Percentiles rank a stretch among this genome's conserved stretches.
Conservation (phyloP, 257 asterid species). For the Nicotiana paniculata region DNA sequence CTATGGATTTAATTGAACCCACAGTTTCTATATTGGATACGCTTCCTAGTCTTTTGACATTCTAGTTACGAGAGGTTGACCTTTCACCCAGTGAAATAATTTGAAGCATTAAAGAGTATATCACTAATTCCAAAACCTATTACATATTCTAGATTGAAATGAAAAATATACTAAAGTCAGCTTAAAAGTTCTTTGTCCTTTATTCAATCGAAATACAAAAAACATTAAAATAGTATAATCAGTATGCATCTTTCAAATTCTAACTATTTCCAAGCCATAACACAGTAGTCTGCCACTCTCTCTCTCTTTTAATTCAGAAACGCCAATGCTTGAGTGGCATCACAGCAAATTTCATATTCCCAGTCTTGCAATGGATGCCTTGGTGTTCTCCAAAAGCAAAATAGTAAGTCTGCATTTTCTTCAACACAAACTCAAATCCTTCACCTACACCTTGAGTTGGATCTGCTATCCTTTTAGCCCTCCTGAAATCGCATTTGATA, state of each 20-base stretch:
- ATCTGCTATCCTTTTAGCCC: constrained; percentile 46
- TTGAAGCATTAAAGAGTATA: too few species aligned
- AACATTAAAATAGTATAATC: not conserved
- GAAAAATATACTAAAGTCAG: not conserved
- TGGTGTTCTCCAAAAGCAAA: constrained; percentile 58
- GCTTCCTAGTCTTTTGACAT: too few species aligned
- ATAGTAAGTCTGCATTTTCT: constrained; percentile 54
- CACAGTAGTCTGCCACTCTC: not conserved
- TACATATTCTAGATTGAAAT: not conserved
- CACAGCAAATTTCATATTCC: constrained; percentile 62
- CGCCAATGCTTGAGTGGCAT: constrained; percentile 53
- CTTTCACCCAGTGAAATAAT: too few species aligned
- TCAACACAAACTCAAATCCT: constrained; percentile 59
- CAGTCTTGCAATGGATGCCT: constrained; percentile 59
- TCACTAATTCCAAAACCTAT: not conserved
- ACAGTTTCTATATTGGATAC: too few species aligned
- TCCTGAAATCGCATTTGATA: constrained; percentile 44
- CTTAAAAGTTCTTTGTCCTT: not conserved
- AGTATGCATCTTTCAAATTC: not conserved
- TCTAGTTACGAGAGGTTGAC: too few species aligned
- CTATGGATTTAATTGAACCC: too few species aligned
- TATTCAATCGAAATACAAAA: not conserved
- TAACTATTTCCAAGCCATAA: not conserved
- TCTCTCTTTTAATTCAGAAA: not conserved
- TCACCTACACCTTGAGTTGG: constrained; percentile 40